Base-by-base conservation (phyloP, 169 alveolate species). In the Babesia ovata region DNA sequence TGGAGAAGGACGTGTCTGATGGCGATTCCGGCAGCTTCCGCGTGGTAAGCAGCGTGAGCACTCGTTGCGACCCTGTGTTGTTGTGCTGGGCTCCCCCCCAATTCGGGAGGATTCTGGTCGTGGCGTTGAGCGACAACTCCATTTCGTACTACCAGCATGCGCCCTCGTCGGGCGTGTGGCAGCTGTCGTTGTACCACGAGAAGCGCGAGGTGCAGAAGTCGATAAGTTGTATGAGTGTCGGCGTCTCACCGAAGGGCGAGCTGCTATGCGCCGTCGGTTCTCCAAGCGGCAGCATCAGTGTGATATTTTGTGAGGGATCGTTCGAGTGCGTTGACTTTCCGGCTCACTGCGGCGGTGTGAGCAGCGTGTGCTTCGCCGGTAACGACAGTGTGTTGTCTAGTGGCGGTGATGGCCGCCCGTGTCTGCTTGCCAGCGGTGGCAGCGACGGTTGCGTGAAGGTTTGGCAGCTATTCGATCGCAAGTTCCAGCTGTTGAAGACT, bases 61-160 rank as follows among this genome's bases (percentile, higher is more conserved):
- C 77, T 26, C 61, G 67, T 45, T 46, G 52, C 49, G 87, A 71
- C 19, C 87, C 87, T 26, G 46, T 79, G 7, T 70, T 79, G 21
- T 42, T 79, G 46, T 56, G 54, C 14, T 79, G 87, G 87, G 87
- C 87, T 2, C 87, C 87, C 19, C 87, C 87, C 21, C 42, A 69
- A 21, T 67, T 79, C n/a, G 83, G 82, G 10, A 39, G 52, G 48
- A n/a, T 53, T 8, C 21, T 67, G 73, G 4, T 66, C 24, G 72
- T 46, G 19, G 87, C 33, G 0, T 28, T 70, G 63, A 71, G 77
- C 59, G 82, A 79, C 87, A 79, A 67, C 70, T 63, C 85, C 36
- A 52, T 63, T 53, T 22, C 33, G 16, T 75, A 4, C 58, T 75
- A 75, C 76, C 60, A 45, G 13, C 65, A 44, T 7, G 39, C 48